A percentile compares a stretch with the other conserved stretches of the same genome.
phyloP scores from a whole-genome alignment of 202 grass and related monocot genomes.

The Elaeis oleifera region DNA sequence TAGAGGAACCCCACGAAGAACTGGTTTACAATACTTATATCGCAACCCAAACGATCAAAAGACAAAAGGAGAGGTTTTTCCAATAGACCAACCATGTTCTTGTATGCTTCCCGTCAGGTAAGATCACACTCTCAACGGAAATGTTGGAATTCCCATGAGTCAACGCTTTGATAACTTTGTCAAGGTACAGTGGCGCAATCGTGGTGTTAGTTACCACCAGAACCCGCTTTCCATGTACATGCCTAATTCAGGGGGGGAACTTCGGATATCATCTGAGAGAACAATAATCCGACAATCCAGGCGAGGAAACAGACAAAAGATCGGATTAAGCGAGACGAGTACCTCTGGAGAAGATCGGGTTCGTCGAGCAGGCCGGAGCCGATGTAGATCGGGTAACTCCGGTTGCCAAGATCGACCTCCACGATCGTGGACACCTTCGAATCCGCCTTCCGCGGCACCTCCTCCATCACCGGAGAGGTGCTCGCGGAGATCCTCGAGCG shows the following conservation, averaged over 20 bases:
- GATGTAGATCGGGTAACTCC: conserved; percentile 98
- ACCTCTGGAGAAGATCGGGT: conserved; percentile 85
- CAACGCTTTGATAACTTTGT: conserved; percentile 79
- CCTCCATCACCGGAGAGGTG: conserved; percentile 49
- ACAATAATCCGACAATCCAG: too few relatives aligned
- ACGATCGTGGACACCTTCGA: conserved; percentile 72
- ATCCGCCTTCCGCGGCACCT: conserved; percentile 17
- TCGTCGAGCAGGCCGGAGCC: conserved; percentile 67
- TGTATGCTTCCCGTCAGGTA: conserved; percentile 91
- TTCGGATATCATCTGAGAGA: background rate
- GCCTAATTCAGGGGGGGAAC: conserved; percentile 30
- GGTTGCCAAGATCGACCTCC: conserved; percentile 83
- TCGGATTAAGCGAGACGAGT: background rate
- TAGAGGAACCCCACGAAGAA: conserved; percentile 11
- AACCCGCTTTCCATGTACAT: conserved; percentile 89
- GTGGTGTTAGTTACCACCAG: conserved; percentile 96
- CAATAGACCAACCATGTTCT: conserved; percentile 67
- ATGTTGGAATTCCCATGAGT: conserved; percentile 57
- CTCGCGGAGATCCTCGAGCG: conserved; percentile 27
- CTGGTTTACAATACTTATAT: background rate
- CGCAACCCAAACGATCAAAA: background rate
- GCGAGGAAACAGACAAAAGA: background rate
- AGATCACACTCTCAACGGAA: conserved; percentile 77
- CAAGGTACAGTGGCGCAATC: conserved; percentile 72
- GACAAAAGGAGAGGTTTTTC: background rate